Percentiles rank a stretch among this genome's conserved stretches.
Evolutionary conservation across 2,329 filamentous ascomycete species (phyloP).

Genomic region (Fusarium concolor): DNA sequence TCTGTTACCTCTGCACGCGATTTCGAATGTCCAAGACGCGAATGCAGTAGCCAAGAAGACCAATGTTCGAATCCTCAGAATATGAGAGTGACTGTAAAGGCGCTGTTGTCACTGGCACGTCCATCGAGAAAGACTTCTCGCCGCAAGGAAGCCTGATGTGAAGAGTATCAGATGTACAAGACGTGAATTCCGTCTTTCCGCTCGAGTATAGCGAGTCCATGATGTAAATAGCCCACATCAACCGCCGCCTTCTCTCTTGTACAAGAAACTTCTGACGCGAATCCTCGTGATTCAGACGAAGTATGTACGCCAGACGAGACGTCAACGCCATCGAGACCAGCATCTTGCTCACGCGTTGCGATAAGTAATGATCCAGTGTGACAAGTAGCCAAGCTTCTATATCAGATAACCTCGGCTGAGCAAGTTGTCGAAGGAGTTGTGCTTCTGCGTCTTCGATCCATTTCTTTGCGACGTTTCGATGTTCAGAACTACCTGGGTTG

Average conservation of each 20-base stretch:
- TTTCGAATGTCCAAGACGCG: conserved; percentile 22
- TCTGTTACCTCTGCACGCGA: conserved; percentile 16
- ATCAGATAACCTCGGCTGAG: conserved; percentile 32
- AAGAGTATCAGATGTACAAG: conserved; percentile 8
- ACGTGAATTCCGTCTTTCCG: conserved; percentile 24
- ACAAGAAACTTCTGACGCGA: conserved; percentile 20
- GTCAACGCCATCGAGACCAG: conserved; percentile 31
- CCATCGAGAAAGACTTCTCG: conserved; percentile 21
- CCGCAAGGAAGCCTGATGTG: conserved; percentile 10
- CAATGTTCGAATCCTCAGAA: neutral
- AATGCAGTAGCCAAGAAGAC: conserved; percentile 20
- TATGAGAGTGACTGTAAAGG: neutral
- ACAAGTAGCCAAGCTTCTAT: conserved; percentile 40
- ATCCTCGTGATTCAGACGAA: conserved; percentile 40
- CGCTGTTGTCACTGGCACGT: neutral
- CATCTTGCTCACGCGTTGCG: conserved; percentile 40
- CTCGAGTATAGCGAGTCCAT: conserved; percentile 29
- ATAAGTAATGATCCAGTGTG: conserved; percentile 35
- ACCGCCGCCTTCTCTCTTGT: conserved; percentile 30
- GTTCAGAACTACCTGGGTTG: neutral
- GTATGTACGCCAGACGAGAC: conserved; percentile 34
- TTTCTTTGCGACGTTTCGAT: neutral
- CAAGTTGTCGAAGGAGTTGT: conserved; percentile 19
- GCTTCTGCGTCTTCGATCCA: conserved; percentile 37
- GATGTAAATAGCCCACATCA: conserved; percentile 42